Evolutionary conservation across 2,329 filamentous ascomycete species (phyloP).

Genomic region (Cordyceps pruinosa): DNA sequence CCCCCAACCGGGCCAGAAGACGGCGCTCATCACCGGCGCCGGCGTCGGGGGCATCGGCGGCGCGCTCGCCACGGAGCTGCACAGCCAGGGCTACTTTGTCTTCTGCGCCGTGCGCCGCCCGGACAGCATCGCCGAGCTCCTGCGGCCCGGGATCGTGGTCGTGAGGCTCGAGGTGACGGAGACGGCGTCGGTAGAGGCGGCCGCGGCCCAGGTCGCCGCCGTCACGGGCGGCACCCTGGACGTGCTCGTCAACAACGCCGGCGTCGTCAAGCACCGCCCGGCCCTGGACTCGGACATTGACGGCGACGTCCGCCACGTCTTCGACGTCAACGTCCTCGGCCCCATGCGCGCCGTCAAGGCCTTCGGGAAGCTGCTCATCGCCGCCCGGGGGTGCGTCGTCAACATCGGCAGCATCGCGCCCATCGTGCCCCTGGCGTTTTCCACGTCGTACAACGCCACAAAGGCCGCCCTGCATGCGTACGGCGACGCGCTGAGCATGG

Average conservation of each 20-base stretch:
- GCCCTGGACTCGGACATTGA: constrained; percentile 12
- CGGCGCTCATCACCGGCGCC: constrained; percentile 11
- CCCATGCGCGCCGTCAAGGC: constrained; percentile 18
- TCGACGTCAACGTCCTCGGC: constrained; percentile 13
- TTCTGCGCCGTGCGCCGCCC: constrained; percentile 10
- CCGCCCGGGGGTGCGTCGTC: constrained; percentile 18
- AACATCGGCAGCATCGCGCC: constrained; percentile 21
- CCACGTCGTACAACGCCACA: constrained; percentile 18
- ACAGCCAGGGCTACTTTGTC: constrained; percentile 12
- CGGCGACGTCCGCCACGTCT: constrained; percentile 6
- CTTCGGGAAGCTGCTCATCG: constrained; percentile 18
- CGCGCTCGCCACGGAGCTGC: constrained; percentile 9
- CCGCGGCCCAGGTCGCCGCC: neutral
- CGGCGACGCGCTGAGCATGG: constrained; percentile 17
- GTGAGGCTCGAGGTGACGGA: constrained; percentile 10
- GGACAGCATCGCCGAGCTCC: neutral
- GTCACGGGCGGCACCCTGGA: constrained; percentile 9
- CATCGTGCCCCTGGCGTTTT: constrained; percentile 17
- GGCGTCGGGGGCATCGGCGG: constrained; percentile 13
- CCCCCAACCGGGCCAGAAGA: constrained; percentile 11
- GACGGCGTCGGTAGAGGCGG: constrained; percentile 3
- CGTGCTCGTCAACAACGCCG: constrained; percentile 13
- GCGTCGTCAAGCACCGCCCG: constrained; percentile 9
- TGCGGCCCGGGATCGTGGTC: constrained; percentile 3
- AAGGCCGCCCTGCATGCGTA: constrained; percentile 21